A percentile compares a stretch with the other conserved stretches of the same genome.
These are phyloP conservation scores for Talaromyces wortmannii DNA, from an alignment of 495 filamentous ascomycete genomes.

Conservation along the genomic window DNA sequence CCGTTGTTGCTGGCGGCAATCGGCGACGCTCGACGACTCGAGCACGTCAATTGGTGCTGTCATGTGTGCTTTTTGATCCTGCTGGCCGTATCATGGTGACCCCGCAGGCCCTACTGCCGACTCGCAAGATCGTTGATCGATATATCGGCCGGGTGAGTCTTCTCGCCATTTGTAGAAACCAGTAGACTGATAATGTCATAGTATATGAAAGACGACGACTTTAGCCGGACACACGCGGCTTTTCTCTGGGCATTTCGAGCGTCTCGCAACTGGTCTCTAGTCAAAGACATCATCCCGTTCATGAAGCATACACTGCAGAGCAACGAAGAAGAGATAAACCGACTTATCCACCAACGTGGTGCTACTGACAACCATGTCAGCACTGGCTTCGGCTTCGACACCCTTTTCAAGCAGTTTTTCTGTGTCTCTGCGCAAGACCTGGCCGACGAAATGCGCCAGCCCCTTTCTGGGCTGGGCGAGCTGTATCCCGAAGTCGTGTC, in stretches of 20 bases:
- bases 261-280: slow-evolving; percentile 63
- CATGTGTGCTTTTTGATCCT: slow-evolving; percentile 67
- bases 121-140: slow-evolving; percentile 68
- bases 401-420: slow-evolving; percentile 80
- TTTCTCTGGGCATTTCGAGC: slow-evolving; percentile 86
- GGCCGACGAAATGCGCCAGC: slow-evolving; percentile 54
- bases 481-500: slow-evolving; percentile 73
- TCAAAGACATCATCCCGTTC: slow-evolving; percentile 59
- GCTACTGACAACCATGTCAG: slow-evolving; percentile 31
- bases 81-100: slow-evolving; percentile 74
- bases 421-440: slow-evolving; percentile 72
- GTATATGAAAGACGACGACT: slow-evolving; percentile 65
- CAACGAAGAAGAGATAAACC: slow-evolving; percentile 18
- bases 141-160: slow-evolving; percentile 59
- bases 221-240: slow-evolving; percentile 68
- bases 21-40: slow-evolving; percentile 50
- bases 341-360: slow-evolving; percentile 34
- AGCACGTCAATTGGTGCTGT: slow-evolving; percentile 73
- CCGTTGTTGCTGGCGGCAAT: slow-evolving; percentile 48
- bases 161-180: not conserved
- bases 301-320: slow-evolving; percentile 56
- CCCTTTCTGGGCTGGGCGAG: slow-evolving; percentile 58
- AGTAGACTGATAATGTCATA: slow-evolving; percentile 12
- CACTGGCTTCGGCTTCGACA: slow-evolving; percentile 55
- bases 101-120: slow-evolving; percentile 73